Conservation (phyloP, 345 rosid genomes). For the Brassica rapa region DNA sequence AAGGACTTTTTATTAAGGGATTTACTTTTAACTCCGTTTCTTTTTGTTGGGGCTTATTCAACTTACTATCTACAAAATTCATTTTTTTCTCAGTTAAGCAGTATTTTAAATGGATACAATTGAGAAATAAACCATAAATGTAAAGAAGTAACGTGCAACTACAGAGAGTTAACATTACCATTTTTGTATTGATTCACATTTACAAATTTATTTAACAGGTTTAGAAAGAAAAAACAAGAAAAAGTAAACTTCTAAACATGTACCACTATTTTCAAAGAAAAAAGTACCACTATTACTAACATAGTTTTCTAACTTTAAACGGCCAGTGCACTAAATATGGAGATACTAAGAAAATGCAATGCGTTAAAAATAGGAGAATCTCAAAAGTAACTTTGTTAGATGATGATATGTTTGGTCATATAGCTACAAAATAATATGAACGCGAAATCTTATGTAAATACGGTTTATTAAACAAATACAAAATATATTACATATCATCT, state of each 20-base stretch:
- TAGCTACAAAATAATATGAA: background rate
- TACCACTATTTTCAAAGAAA: background rate
- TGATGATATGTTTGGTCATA: background rate
- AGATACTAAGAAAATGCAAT: conserved; percentile 1
- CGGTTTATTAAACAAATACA: background rate
- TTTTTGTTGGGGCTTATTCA: conserved; percentile 9
- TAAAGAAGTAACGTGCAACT: conserved; percentile 21
- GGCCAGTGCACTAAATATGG: conserved; percentile 17
- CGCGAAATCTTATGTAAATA: background rate
- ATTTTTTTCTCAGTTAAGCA: background rate
- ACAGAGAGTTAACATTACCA: conserved; percentile 19
- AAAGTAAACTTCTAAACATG: background rate
- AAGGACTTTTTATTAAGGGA: background rate
- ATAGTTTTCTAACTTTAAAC: conserved; percentile 17
- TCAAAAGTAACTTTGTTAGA: background rate
- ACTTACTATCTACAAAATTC: background rate
- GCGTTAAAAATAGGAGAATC: conserved; percentile 11
- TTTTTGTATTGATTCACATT: conserved; percentile 10
- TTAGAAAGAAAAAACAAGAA: background rate
- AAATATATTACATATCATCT: background rate
- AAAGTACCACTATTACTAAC: background rate
- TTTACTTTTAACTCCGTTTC: background rate
- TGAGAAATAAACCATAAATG: conserved; percentile 9
- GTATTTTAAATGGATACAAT: background rate
- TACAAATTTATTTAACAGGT: background rate